Evolutionary conservation across 2,329 filamentous ascomycete species (phyloP).

Genomic region (Colletotrichum chrysophilum): DNA sequence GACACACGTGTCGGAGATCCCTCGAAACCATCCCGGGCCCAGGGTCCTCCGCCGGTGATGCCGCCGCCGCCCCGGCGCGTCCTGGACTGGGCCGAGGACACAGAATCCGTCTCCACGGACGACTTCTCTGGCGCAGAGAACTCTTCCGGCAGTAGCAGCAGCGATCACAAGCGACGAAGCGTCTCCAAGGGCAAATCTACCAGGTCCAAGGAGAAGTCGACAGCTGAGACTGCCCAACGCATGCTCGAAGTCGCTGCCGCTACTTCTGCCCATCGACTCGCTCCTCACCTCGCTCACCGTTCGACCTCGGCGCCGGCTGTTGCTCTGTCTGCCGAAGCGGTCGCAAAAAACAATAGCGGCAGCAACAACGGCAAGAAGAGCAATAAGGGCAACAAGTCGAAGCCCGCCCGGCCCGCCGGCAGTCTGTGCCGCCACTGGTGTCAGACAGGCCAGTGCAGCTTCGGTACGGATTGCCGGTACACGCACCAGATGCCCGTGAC

Average conservation of each 20-base stretch:
- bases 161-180: neutral
- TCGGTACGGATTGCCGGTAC: slow-evolving; percentile 46
- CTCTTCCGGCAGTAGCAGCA: neutral
- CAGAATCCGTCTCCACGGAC: slow-evolving; percentile 11
- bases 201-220: neutral
- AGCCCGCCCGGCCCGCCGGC: neutral
- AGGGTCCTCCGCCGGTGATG: neutral
- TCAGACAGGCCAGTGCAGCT: slow-evolving; percentile 51
- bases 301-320: neutral
- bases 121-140: slow-evolving; percentile 5
- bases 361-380: neutral
- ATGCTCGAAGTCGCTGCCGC: slow-evolving; percentile 1
- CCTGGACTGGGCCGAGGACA: slow-evolving; percentile 19
- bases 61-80: neutral
- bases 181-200: neutral
- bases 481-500: slow-evolving; percentile 53
- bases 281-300: neutral
- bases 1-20: neutral
- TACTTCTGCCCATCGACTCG: neutral
- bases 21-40: neutral
- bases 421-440: slow-evolving; percentile 54
- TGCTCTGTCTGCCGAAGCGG: neutral
- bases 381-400: neutral
- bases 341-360: neutral
- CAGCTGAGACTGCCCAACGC: neutral